Evolutionary conservation across 495 filamentous ascomycete species (phyloP).

Genomic region (Daldinia decipiens): DNA sequence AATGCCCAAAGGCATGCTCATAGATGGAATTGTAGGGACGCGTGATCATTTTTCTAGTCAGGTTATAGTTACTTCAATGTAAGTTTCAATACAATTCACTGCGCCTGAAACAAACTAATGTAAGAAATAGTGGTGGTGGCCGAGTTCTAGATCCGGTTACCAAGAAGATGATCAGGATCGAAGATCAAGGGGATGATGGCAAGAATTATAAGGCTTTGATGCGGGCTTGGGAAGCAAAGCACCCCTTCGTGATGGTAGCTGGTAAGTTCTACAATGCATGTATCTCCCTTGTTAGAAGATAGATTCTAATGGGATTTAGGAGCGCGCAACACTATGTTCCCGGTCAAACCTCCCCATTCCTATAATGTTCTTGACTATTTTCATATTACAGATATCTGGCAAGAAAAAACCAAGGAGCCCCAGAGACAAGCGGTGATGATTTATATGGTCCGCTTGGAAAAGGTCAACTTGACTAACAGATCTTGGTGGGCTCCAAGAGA

Average conservation of each 20-base stretch:
- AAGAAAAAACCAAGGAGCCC: conserved; percentile 57
- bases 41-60: conserved; percentile 71
- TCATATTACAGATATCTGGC: conserved; percentile 77
- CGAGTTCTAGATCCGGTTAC: conserved; percentile 51
- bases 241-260: conserved; percentile 67
- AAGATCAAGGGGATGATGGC: conserved; percentile 55
- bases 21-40: conserved; percentile 65
- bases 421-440: conserved; percentile 51
- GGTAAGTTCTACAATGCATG: conserved; percentile 54
- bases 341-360: conserved; percentile 65
- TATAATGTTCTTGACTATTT: conserved; percentile 82
- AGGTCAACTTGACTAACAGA: conserved; percentile 63
- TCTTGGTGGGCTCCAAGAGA: conserved; percentile 74
- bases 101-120: neutral
- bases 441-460: conserved; percentile 75
- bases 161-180: conserved; percentile 54
- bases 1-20: conserved; percentile 66
- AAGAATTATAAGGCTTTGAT: conserved; percentile 51
- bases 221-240: conserved; percentile 48
- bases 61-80: conserved; percentile 74
- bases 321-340: conserved; percentile 60
- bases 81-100: conserved; percentile 49
- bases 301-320: conserved; percentile 53
- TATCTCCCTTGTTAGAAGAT: neutral
- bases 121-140: conserved; percentile 61